Evolutionary conservation across 768 basidiomycete species (phyloP), one percentile per base, ranked within the genome.

Genomic region (Trametes elegans): DNA sequence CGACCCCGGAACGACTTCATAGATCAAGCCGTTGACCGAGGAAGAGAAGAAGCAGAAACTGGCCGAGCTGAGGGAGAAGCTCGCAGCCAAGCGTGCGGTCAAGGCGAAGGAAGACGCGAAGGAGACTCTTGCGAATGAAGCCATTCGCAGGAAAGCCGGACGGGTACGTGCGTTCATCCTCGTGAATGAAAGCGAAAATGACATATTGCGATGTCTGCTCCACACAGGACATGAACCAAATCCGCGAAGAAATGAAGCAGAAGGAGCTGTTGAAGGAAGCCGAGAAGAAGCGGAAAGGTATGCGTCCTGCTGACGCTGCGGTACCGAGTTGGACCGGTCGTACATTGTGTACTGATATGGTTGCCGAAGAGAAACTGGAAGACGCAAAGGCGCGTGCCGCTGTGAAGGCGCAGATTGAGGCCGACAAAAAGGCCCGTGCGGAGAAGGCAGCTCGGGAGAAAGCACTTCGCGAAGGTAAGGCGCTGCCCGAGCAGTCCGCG

Each of bases 1-100:
- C n/a, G n/a, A n/a, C n/a, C n/a, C n/a, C 7, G 28, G 28, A 14
- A 3, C 32, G 21, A n/a, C n/a, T n/a, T n/a, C 43, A 3, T 28
- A 93, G 92, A 84, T 98, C 70, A 93, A 93, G 67, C 94, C 96
- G 0, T 70, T 99, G 47, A 98, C 95, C 0, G 94, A 98, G 71
- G 93, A 95, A 64, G 93, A 98, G 71, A 96, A 87, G 77, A 81
- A 83, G 55, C 75, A 84, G 61, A 91, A 85, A 65, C 77, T 98
- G 0, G 83, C 72, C 0, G 96, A 97, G 59, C 72, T 99, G 55
- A 78, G 84, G 23, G 74, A 79, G 49, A 93, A 87, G 73, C 85
- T 98, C 82, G 77, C 81, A 0, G 85, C 78, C 53, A 98, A 98
- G 70, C 84, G 90, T 1, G 78, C 85, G 1, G 71, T 66, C 46